Conservation (phyloP, 2,329 filamentous ascomycete species). For the Aspergillus ustus region DNA sequence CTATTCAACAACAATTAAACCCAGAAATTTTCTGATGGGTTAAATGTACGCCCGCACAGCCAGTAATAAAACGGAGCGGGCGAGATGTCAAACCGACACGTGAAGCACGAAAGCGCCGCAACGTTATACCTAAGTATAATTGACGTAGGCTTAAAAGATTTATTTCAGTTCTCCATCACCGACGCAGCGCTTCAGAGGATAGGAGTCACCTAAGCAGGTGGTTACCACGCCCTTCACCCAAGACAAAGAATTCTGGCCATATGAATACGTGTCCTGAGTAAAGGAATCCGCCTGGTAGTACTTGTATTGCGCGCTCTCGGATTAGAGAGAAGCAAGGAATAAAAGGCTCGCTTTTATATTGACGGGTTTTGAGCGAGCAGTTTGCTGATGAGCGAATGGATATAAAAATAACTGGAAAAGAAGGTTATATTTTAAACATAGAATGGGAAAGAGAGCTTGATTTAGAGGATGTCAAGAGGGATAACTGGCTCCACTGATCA, state of each 20-base stretch:
- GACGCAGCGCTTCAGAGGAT: constrained; percentile 21
- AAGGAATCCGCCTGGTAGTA: constrained; percentile 26
- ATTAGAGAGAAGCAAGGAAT: constrained; percentile 4
- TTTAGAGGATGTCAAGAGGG: background rate
- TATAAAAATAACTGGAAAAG: background rate
- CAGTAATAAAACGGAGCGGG: too few relatives aligned
- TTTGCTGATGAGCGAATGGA: background rate
- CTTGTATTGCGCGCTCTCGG: constrained; percentile 18
- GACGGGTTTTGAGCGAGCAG: background rate
- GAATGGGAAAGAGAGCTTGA: background rate
- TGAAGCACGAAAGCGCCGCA: too few relatives aligned
- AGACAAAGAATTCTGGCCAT: constrained; percentile 10
- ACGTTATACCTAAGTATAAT: too few relatives aligned
- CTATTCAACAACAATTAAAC: too few relatives aligned
- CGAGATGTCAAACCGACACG: too few relatives aligned
- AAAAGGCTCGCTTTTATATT: background rate
- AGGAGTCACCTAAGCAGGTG: constrained; percentile 23
- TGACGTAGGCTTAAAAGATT: background rate
- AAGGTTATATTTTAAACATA: background rate
- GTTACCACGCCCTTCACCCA: constrained; percentile 27
- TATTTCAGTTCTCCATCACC: constrained; percentile 21
- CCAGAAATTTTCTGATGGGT: too few relatives aligned
- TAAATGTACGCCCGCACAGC: too few relatives aligned
- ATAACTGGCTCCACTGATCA: too few relatives aligned
- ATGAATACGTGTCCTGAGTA: constrained; percentile 12